Percentiles rank a stretch among this genome's conserved stretches.
phyloP scores from a whole-genome alignment of 768 basidiomycete species.

The Mycena galericulata region DNA sequence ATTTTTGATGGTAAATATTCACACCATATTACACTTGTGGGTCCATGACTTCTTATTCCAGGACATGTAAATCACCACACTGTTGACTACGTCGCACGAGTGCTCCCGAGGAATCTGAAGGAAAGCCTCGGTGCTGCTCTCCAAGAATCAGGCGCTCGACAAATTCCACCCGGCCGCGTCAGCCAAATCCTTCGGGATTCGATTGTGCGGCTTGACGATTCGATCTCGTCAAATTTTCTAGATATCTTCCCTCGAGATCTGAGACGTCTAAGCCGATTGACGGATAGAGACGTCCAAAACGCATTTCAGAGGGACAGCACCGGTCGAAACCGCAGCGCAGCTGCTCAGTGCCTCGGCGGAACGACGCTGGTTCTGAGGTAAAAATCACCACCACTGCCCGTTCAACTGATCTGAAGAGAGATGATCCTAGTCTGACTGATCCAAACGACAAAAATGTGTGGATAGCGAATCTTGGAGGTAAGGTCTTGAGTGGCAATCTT shows the following conservation, averaged over 20 bases:
- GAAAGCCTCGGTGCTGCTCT: slow-evolving; percentile 44
- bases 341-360: slow-evolving; percentile 60
- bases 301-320: slow-evolving; percentile 24
- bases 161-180: slow-evolving; percentile 48
- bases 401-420: neutral
- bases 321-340: slow-evolving; percentile 20
- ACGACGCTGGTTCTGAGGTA: slow-evolving; percentile 60
- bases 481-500: neutral
- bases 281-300: slow-evolving; percentile 23
- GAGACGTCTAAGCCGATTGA: slow-evolving; percentile 21
- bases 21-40: neutral
- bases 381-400: neutral
- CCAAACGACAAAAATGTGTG: slow-evolving; percentile 63
- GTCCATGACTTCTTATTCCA: slow-evolving; percentile 43
- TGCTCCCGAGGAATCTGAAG: slow-evolving; percentile 55
- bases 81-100: slow-evolving; percentile 56
- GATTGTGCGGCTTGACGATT: slow-evolving; percentile 55
- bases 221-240: slow-evolving; percentile 57
- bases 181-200: slow-evolving; percentile 53
- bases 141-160: slow-evolving; percentile 38
- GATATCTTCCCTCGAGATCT: slow-evolving; percentile 55
- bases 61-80: slow-evolving; percentile 63
- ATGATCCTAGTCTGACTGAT: slow-evolving; percentile 58
- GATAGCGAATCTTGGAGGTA: slow-evolving; percentile 67
- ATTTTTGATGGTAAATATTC: slow-evolving; percentile 50